Conservation (phyloP, 164 flowering plant species). For the Berberis vulgaris region DNA sequence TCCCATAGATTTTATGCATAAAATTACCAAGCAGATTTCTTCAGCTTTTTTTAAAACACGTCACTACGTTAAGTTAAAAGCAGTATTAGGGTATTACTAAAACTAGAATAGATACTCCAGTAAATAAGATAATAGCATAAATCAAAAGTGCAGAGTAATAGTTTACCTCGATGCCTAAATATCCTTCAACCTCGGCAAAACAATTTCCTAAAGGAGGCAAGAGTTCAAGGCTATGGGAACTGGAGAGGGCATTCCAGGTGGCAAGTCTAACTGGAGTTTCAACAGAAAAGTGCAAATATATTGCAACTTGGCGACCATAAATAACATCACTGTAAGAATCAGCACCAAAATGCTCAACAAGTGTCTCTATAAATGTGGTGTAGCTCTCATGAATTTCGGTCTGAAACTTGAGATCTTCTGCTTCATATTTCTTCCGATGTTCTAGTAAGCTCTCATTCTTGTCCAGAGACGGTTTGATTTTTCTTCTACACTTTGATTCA, state of each 20-base stretch:
- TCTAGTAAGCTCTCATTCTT: constrained; percentile 13
- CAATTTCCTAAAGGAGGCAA: constrained; percentile 68
- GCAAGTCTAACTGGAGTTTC: constrained; percentile 70
- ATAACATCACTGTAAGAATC: constrained; percentile 77
- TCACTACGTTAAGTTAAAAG: too few relatives aligned
- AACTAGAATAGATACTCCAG: not conserved
- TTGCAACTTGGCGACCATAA: constrained; percentile 81
- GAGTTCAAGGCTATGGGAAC: constrained; percentile 69
- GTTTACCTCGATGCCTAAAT: constrained; percentile 75
- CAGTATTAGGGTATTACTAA: not conserved
- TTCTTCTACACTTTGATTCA: constrained; percentile 16
- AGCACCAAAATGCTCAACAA: constrained; percentile 83
- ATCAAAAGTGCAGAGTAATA: not conserved
- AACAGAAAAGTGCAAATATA: constrained; percentile 59
- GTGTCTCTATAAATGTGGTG: constrained; percentile 58
- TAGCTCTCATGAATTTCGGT: constrained; percentile 75
- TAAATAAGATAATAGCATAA: not conserved
- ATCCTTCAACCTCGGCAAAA: constrained; percentile 52
- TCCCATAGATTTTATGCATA: too few relatives aligned
- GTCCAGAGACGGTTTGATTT: constrained; percentile 2
- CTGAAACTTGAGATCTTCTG: constrained; percentile 49
- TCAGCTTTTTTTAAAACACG: too few relatives aligned
- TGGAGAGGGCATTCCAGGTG: constrained; percentile 72
- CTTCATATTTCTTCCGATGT: constrained; percentile 8
- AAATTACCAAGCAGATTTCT: too few relatives aligned